Evolutionary conservation across 495 filamentous ascomycete genomes (phyloP).

Genomic region (Xylaria nigripes): DNA sequence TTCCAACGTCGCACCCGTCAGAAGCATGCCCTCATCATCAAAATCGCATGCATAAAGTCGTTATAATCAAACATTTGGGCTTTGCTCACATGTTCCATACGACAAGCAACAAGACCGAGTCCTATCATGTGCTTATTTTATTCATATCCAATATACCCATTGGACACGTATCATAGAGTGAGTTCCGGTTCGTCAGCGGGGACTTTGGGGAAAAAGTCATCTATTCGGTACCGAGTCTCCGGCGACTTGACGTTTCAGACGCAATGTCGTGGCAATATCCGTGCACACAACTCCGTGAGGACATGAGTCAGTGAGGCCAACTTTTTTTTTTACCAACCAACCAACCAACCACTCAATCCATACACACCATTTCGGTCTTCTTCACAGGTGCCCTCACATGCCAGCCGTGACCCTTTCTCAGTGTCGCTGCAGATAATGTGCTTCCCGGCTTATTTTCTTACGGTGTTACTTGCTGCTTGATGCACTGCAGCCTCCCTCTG

Average conservation of each 20-base stretch:
- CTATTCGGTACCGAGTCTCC: not conserved
- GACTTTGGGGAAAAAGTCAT: too few relatives aligned
- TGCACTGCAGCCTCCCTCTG: not conserved
- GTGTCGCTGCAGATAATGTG: not conserved
- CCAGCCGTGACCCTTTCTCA: not conserved
- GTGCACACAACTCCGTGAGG: not conserved
- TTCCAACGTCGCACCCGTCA: not conserved
- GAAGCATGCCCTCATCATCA: not conserved
- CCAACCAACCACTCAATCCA: not conserved
- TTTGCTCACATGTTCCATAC: not conserved
- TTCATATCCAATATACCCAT: too few relatives aligned
- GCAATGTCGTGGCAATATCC: not conserved
- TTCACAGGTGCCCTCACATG: not conserved
- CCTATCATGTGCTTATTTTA: too few relatives aligned
- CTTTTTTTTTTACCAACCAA: too few relatives aligned
- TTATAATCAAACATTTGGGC: slow-evolving; percentile 1
- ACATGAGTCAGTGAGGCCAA: not conserved
- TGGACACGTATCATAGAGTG: too few relatives aligned
- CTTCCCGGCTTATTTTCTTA: not conserved
- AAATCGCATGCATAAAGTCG: not conserved
- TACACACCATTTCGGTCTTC: not conserved
- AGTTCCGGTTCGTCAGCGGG: not conserved
- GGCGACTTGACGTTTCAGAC: not conserved
- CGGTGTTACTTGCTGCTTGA: not conserved
- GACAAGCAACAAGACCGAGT: not conserved